These are phyloP conservation scores for Biscogniauxia marginata DNA, from an alignment of 2,329 filamentous ascomycete genomes.

Conservation along the genomic window DNA sequence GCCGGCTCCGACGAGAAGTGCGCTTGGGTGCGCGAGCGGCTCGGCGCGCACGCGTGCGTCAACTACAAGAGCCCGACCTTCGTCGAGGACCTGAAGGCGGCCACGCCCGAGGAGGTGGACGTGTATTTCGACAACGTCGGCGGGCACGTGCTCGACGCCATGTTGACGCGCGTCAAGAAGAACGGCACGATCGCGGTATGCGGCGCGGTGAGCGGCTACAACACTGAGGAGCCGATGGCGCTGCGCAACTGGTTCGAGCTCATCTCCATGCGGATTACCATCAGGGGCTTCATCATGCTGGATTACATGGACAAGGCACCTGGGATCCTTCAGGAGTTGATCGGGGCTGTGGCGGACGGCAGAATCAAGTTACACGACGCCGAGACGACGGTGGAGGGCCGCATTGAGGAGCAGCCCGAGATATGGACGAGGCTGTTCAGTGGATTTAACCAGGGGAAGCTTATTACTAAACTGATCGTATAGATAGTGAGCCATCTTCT, in stretches of 20 bases:
- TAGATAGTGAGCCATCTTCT: not conserved
- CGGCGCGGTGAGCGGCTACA: conserved; percentile 43
- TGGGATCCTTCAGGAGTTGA: conserved; percentile 23
- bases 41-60: conserved; percentile 53
- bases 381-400: conserved; percentile 28
- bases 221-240: conserved; percentile 30
- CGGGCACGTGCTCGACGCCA: conserved; percentile 45
- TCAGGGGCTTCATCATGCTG: conserved; percentile 44
- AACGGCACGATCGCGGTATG: conserved; percentile 42
- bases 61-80: conserved; percentile 53
- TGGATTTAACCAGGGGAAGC: conserved; percentile 28
- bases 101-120: conserved; percentile 49
- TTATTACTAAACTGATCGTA: conserved; percentile 26
- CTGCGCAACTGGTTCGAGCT: conserved; percentile 45
- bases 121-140: conserved; percentile 53
- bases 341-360: conserved; percentile 25
- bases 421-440: conserved; percentile 29
- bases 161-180: conserved; percentile 41
- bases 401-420: conserved; percentile 29
- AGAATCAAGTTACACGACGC: conserved; percentile 21
- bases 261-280: conserved; percentile 38
- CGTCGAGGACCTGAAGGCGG: conserved; percentile 43
- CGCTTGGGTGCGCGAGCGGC: conserved; percentile 42
- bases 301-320: conserved; percentile 34
- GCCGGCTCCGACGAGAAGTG: conserved; percentile 53